Evolutionary conservation across 2,329 filamentous ascomycete species (phyloP), one percentile per base, ranked within the genome.

Genomic region (Pseudogymnoascus verrucosus): DNA sequence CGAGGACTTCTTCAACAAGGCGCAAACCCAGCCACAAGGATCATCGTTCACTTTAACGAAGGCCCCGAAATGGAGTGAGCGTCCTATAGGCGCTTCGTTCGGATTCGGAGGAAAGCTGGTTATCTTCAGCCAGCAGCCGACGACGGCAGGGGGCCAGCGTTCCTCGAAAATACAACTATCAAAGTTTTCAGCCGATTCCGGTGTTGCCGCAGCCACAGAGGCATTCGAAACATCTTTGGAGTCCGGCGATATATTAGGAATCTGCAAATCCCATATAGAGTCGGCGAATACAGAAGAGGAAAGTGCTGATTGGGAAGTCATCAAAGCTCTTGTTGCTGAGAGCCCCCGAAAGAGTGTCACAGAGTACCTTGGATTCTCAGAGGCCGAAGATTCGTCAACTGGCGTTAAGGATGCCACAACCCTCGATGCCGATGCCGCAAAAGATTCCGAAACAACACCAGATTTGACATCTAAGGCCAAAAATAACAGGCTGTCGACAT

Each of bases 1-100:
- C 59, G 95, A 96, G 72, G 95, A 98, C 72, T 99, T 99, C 80
- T 99, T 99, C 72, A 89, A 90, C 12, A 93, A 91, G 74, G 93
- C 93, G 10, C 93, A 96, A 74, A 90, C 88, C 5, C 91, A 97
- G 71, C 91, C 93, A 2, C 93, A 97, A 75, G 90, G 88, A 21
- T 90, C 90, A 26, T 92, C 90, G 2, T 99, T 98, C 80, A 91
- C 91, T 2, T 80, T 99, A 51, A 80, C 82, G 60, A 92, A 91
- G 72, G 88, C 95, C 1, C 96, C 95, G 0, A 93, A 88, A 69
- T 99, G 95, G 95, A 82, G 95, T 44, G 88, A 96, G 76, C 84
- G 89, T 63, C 93, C 93, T 1, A 84, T 88, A 44, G 91, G 91
- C 70, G 93, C 89, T 14, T 90, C 92, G 0, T 99, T 99, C 77